Base-by-base conservation (phyloP, 2,329 filamentous ascomycete species). In the Fonsecaea multimorphosa region DNA sequence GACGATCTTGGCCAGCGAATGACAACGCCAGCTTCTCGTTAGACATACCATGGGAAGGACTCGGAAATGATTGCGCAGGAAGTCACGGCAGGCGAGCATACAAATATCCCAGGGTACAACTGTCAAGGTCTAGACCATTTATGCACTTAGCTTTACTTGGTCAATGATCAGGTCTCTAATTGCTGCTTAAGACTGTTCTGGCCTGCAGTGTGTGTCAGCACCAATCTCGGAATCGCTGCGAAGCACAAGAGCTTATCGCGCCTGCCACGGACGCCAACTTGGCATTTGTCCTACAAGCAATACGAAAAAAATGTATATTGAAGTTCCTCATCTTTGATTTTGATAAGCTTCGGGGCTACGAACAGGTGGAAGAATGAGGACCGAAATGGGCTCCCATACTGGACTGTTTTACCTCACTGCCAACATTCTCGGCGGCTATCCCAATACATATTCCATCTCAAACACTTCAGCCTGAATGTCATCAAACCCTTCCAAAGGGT, bases 401-500 rank as follows among this genome's bases (percentile, higher is more conserved):
- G 44, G 19, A 8, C 22, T 24, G 44, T 49, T 49, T 8, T 24
- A 24, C 44, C 11, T 24, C 8, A 24, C 12, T 2, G n/a, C 52
- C 27, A 34, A n/a, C 52, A 31, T 14, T 54, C 8, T 19, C 29
- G 8, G 58, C 27, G 16, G 8, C 31, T 63, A 63, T 44, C 60
- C 60, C 31, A 66, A 40, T 19, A 56, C 36, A 57, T 57, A 34
- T 54, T 66, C 56, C 54, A 66, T 55, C 52, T 63, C 64, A 58
- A 60, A 63, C 12, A 34, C 22, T 22, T 59, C 56, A 24, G n/a
- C 34, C 22, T 66, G 49, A 19, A 40, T 32, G 32, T 58, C 32
- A 5, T 51, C 27, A 38, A 44, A 31, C 14, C 11, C 52, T 11
- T 31, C 24, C 11, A 36, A 29, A 27, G 56, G 53, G 38, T 24